Evolutionary conservation across 306 rosid genomes (phyloP).

Genomic region (Prunus padus): DNA sequence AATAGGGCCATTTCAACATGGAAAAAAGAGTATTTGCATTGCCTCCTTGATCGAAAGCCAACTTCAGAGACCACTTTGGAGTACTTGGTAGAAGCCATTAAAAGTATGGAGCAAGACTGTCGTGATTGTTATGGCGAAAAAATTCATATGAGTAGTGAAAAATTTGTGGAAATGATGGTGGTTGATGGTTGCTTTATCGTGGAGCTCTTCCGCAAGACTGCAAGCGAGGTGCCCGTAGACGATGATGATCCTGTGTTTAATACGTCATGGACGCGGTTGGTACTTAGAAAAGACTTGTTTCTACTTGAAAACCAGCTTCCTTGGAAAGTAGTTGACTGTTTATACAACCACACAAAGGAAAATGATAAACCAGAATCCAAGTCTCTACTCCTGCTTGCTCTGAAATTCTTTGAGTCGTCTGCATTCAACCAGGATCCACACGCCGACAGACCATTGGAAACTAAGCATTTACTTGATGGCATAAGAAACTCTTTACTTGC

Average conservation of each 20-base stretch:
- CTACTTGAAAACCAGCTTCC: slow-evolving; percentile 9
- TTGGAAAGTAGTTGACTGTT: neutral
- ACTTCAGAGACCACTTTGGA: neutral
- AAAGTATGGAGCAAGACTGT: neutral
- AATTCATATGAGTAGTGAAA: neutral
- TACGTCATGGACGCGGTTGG: neutral
- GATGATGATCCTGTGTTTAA: neutral
- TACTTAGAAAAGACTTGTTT: neutral
- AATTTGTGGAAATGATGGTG: neutral
- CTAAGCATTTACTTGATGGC: slow-evolving; percentile 2
- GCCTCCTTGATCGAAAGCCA: neutral
- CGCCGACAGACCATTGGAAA: neutral
- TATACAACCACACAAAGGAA: neutral
- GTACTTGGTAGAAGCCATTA: neutral
- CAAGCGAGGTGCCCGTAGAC: fast-evolving
- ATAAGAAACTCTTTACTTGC: neutral
- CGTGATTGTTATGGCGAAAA: neutral
- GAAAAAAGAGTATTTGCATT: neutral
- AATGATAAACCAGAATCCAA: neutral
- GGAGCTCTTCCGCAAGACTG: neutral
- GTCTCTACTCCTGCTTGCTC: neutral
- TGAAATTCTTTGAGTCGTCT: neutral
- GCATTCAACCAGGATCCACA: neutral
- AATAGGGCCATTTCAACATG: neutral
- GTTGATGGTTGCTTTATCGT: neutral